phyloP scores from a whole-genome alignment of 352 stramenopile genomes.

The Pythium aristosporum region DNA sequence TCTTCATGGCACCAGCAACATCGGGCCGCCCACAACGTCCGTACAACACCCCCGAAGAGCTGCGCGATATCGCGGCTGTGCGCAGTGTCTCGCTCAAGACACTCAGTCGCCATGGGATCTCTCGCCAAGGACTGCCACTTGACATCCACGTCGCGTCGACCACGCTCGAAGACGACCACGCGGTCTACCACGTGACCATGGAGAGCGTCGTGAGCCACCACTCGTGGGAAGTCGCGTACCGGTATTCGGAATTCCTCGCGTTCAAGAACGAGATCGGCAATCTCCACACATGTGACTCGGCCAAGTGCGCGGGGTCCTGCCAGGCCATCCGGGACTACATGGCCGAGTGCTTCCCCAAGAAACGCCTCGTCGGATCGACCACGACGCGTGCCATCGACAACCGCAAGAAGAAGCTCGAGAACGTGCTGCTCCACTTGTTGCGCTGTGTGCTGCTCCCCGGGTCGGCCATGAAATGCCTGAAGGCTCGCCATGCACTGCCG shows the following conservation, averaged over 20 bases:
- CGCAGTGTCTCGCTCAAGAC: constrained; percentile 47
- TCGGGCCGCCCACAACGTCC: constrained; percentile 9
- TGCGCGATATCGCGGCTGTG: constrained; percentile 8
- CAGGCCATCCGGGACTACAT: constrained; percentile 69
- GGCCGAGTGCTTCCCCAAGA: constrained; percentile 56
- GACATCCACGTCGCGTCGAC: constrained; percentile 42
- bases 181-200: constrained; percentile 54
- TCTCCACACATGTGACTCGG: constrained; percentile 48
- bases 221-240: constrained; percentile 53
- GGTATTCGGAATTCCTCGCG: constrained; percentile 60
- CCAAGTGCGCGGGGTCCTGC: constrained; percentile 63
- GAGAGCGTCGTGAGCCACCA: constrained; percentile 46
- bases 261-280: constrained; percentile 53
- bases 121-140: constrained; percentile 39
- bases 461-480: constrained; percentile 67
- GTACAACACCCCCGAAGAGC: constrained; percentile 16
- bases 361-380: constrained; percentile 46
- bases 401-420: constrained; percentile 59
- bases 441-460: constrained; percentile 62
- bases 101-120: background rate
- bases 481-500: constrained; percentile 47
- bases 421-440: constrained; percentile 61
- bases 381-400: constrained; percentile 33
- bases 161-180: constrained; percentile 34
- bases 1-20: constrained; percentile 15